These are phyloP conservation scores for Sequoiadendron giganteum DNA, from an alignment of 75 land plant genomes.

Conservation along the genomic window DNA sequence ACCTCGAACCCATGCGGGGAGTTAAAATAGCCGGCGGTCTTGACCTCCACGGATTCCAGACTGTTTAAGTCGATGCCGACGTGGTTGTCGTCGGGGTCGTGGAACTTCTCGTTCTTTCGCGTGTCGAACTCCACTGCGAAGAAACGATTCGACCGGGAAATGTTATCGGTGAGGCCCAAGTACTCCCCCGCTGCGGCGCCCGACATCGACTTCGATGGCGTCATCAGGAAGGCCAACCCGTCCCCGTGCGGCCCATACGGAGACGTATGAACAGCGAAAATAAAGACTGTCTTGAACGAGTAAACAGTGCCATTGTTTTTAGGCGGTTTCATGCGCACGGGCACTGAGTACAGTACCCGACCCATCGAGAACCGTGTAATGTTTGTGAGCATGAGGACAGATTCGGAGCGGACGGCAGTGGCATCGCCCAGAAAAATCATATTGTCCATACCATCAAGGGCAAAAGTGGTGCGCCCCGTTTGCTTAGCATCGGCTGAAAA, in stretches of 20 bases:
- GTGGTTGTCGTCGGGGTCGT: constrained; percentile 43
- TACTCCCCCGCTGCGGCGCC: constrained; percentile 29
- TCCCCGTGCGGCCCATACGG: constrained; percentile 27
- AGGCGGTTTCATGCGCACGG: background rate
- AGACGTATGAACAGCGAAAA: constrained; percentile 28
- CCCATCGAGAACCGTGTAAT: background rate
- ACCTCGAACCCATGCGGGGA: background rate
- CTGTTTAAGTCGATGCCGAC: constrained; percentile 51
- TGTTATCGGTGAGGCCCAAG: constrained; percentile 28
- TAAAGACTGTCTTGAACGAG: constrained; percentile 34
- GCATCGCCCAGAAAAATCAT: too few species aligned
- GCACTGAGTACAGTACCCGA: background rate
- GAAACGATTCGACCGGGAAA: constrained; percentile 28
- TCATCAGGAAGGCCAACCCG: constrained; percentile 37
- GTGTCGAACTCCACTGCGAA: constrained; percentile 68
- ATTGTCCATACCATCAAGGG: too few species aligned
- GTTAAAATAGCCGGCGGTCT: constrained; percentile 11
- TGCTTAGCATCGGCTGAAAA: background rate
- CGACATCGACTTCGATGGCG: constrained; percentile 8
- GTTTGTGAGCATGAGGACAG: background rate
- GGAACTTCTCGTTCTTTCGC: constrained; percentile 20
- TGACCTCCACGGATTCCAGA: constrained; percentile 23
- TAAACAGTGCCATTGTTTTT: background rate
- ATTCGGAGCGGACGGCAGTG: background rate
- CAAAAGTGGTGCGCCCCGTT: too few species aligned